Percentiles rank a stretch among this genome's conserved stretches.
Conservation (phyloP, 208 protist genomes). For the Leishmania braziliensis region DNA sequence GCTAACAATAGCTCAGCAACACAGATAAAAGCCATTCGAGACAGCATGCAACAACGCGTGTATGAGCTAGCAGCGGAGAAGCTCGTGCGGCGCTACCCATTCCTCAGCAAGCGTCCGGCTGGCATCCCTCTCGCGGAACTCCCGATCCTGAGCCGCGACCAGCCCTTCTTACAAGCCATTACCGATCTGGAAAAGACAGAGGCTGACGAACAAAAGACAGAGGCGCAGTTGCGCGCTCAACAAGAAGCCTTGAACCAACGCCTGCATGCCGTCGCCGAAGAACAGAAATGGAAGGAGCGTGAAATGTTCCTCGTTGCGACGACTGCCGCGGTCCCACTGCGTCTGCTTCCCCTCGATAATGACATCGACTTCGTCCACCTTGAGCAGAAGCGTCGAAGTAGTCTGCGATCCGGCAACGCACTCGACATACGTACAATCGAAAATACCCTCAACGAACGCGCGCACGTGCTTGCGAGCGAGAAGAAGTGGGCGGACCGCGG, state of each 20-base stretch:
- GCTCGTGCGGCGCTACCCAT: conserved; percentile 34
- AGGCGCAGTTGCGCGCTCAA: neutral
- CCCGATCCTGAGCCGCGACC: conserved; percentile 32
- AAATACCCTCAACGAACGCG: conserved; percentile 50
- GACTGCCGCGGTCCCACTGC: conserved; percentile 26
- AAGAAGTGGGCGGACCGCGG: conserved; percentile 43
- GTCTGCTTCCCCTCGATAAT: conserved; percentile 34
- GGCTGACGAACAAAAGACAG: neutral
- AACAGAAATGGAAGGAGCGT: conserved; percentile 31
- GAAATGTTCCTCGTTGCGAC: conserved; percentile 38
- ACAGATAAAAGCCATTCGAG: conserved; percentile 14
- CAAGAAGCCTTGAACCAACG: conserved; percentile 37
- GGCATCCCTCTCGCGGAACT: conserved; percentile 35
- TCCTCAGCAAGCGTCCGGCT: conserved; percentile 31
- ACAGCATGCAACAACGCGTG: conserved; percentile 46
- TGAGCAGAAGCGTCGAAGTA: conserved; percentile 10
- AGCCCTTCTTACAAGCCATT: conserved; percentile 23
- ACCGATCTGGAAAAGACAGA: conserved; percentile 19
- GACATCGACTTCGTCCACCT: conserved; percentile 21
- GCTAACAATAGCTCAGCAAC: neutral
- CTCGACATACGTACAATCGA: conserved; percentile 15
- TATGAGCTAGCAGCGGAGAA: conserved; percentile 50
- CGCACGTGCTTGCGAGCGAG: conserved; percentile 41
- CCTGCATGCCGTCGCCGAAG: conserved; percentile 32
- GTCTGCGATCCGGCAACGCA: neutral